Conservation (phyloP, 495 filamentous ascomycete species). For the Physcia stellaris region DNA sequence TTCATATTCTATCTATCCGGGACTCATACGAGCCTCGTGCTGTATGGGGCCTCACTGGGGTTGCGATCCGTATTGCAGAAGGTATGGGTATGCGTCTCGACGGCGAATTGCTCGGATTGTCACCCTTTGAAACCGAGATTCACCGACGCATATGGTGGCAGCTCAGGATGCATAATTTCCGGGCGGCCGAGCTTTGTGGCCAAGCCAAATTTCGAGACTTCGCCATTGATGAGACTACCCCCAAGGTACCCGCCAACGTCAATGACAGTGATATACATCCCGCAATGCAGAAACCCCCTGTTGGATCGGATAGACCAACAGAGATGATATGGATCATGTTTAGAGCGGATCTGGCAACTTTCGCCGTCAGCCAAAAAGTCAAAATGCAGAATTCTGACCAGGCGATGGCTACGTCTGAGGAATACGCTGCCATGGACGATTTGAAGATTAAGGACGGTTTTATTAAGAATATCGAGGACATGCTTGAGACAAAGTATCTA, state of each 20-base stretch:
- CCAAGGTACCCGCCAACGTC: constrained; percentile 12
- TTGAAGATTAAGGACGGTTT: constrained; percentile 11
- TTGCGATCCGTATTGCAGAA: constrained; percentile 34
- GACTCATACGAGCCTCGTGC: constrained; percentile 22
- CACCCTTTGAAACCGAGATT: constrained; percentile 35
- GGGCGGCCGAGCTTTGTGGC: constrained; percentile 20
- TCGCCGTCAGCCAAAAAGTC: constrained; percentile 11
- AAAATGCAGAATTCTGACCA: constrained; percentile 11
- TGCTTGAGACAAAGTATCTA: constrained; percentile 17
- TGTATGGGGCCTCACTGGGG: constrained; percentile 27
- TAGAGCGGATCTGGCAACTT: constrained; percentile 11
- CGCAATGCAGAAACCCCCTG: constrained; percentile 4
- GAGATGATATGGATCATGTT: constrained; percentile 8
- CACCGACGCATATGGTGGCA: constrained; percentile 35
- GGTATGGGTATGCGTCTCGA: constrained; percentile 37
- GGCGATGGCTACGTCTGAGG: constrained; percentile 11
- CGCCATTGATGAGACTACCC: constrained; percentile 4
- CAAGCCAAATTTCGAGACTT: constrained; percentile 15
- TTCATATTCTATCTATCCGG: constrained; percentile 22
- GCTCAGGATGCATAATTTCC: constrained; percentile 26
- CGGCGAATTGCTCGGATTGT: constrained; percentile 25
- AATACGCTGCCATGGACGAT: constrained; percentile 4
- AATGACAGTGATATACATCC: constrained; percentile 14
- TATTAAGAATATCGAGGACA: constrained; percentile 12
- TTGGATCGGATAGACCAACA: constrained; percentile 10